Conservation (phyloP, 495 filamentous ascomycete genomes). For the Penicillium daleae region DNA sequence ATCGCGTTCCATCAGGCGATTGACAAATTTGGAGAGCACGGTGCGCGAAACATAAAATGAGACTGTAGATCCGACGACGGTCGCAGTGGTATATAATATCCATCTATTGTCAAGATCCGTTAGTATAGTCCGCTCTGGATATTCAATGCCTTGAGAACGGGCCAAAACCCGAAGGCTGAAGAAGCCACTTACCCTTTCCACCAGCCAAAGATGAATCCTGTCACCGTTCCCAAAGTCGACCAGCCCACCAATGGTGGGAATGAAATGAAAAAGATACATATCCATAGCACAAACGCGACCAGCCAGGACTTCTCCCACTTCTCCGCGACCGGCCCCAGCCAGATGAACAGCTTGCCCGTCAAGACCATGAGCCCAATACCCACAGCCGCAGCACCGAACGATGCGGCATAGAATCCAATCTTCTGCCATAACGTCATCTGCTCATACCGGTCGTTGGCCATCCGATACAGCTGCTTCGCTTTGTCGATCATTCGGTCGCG, state of each 20-base stretch:
- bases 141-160: background rate
- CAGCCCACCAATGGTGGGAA: slow-evolving; percentile 95
- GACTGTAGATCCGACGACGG: slow-evolving; percentile 72
- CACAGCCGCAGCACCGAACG: slow-evolving; percentile 53
- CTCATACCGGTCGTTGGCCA: slow-evolving; percentile 45
- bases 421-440: slow-evolving; percentile 64
- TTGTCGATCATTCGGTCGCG: slow-evolving; percentile 52
- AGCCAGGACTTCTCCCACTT: slow-evolving; percentile 68
- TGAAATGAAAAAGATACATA: slow-evolving; percentile 72
- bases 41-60: slow-evolving; percentile 81
- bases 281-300: slow-evolving; percentile 82
- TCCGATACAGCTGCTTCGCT: slow-evolving; percentile 33
- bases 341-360: slow-evolving; percentile 74
- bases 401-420: slow-evolving; percentile 56
- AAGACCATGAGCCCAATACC: slow-evolving; percentile 72
- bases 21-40: slow-evolving; percentile 75
- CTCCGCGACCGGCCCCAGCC: slow-evolving; percentile 68
- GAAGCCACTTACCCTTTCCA: slow-evolving; percentile 67
- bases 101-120: slow-evolving; percentile 52
- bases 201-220: slow-evolving; percentile 93
- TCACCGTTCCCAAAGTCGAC: slow-evolving; percentile 79
- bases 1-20: slow-evolving; percentile 78
- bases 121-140: background rate
- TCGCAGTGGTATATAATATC: slow-evolving; percentile 80
- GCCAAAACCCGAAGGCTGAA: background rate